Evolutionary conservation across 148 eudicot species (phyloP).

Genomic region (Chenopodium album): DNA sequence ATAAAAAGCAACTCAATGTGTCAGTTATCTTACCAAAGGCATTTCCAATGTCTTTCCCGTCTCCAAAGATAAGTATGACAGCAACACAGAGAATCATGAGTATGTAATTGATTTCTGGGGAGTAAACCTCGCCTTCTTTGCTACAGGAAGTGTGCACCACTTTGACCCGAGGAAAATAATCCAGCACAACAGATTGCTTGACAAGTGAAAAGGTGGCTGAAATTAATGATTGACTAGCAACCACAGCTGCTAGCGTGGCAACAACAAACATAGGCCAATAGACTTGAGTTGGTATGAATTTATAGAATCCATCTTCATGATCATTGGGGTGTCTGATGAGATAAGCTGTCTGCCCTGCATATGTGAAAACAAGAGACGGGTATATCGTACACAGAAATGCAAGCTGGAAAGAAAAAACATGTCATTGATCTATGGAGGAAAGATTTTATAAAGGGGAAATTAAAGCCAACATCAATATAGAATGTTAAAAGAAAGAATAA

Average conservation of each 20-base stretch:
- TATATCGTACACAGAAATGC: slow-evolving; percentile 58
- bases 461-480: not conserved
- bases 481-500: not conserved
- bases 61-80: slow-evolving; percentile 63
- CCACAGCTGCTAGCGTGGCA: slow-evolving; percentile 58
- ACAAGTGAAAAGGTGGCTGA: slow-evolving; percentile 61
- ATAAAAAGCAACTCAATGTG: not conserved
- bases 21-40: slow-evolving; percentile 62
- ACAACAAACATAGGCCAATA: slow-evolving; percentile 78
- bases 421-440: not conserved
- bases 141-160: slow-evolving; percentile 70
- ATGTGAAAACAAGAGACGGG: slow-evolving; percentile 64
- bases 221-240: slow-evolving; percentile 62
- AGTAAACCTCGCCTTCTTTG: slow-evolving; percentile 76
- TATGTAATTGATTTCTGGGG: slow-evolving; percentile 66
- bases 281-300: slow-evolving; percentile 52
- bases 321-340: slow-evolving; percentile 58
- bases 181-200: slow-evolving; percentile 54
- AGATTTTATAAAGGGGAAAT: not conserved
- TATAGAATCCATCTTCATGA: slow-evolving; percentile 55
- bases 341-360: slow-evolving; percentile 80
- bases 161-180: slow-evolving; percentile 70
- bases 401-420: slow-evolving; percentile 29
- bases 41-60: slow-evolving; percentile 66
- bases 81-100: slow-evolving; percentile 70